These are phyloP conservation scores for Boletus sp. DNA, from an alignment of 1,284 basidiomycete species.

Conservation along the genomic window DNA sequence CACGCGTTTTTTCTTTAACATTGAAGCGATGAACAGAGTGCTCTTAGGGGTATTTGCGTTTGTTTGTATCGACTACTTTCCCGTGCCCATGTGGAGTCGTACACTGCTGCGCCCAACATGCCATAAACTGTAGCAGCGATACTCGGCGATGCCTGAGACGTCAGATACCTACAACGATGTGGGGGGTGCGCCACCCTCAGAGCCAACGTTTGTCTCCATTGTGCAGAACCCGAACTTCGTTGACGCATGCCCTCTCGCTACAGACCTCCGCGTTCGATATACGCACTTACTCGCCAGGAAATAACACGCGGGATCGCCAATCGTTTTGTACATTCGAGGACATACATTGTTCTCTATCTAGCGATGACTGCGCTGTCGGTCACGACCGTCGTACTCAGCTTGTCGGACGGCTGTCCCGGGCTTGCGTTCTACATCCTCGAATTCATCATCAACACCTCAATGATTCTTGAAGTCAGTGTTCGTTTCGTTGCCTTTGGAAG, in stretches of 20 bases:
- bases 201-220: slow-evolving; percentile 33
- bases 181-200: slow-evolving; percentile 16
- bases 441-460: slow-evolving; percentile 86
- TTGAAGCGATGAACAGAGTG: no score
- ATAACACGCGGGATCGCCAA: slow-evolving; percentile 82
- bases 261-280: slow-evolving; percentile 77
- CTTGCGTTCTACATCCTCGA: slow-evolving; percentile 89
- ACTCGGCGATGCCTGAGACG: slow-evolving; percentile 32
- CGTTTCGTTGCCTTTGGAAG: slow-evolving; percentile 89
- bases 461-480: slow-evolving; percentile 91
- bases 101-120: slow-evolving; percentile 15
- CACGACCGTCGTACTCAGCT: slow-evolving; percentile 87
- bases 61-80: slow-evolving; percentile 24
- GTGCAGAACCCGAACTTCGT: slow-evolving; percentile 1
- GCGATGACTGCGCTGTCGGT: slow-evolving; percentile 89
- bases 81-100: background rate
- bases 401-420: slow-evolving; percentile 79
- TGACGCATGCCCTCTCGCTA: slow-evolving; percentile 24
- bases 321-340: slow-evolving; percentile 81
- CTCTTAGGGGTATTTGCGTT: slow-evolving; percentile 22
- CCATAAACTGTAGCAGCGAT: slow-evolving; percentile 12
- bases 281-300: slow-evolving; percentile 71
- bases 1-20: background rate
- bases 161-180: slow-evolving; percentile 25
- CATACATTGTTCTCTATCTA: slow-evolving; percentile 86